Evolutionary conservation across 1,284 basidiomycete genomes (phyloP), one percentile per base, ranked within the genome.

Genomic region (Trichosporon asahii): DNA sequence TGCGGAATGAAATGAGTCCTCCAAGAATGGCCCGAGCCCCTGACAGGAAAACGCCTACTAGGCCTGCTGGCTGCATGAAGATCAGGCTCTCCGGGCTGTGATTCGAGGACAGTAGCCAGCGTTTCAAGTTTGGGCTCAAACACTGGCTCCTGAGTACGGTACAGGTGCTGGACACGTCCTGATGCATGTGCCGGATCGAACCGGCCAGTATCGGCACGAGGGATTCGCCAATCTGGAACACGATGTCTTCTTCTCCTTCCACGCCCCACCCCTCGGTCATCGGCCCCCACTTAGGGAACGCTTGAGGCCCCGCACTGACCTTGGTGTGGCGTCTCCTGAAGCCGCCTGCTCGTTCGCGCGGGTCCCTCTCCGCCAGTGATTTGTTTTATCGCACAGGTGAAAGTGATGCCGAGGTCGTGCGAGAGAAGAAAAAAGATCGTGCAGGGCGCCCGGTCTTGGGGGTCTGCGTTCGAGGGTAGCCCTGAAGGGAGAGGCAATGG

Each of bases 101-200:
- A 61, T 61, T 61, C 6, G 29, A 33, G 57, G 27, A 33, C 57
- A 33, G 33, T 61, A n/a, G 29, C 31, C 4, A 9, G 1, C 18
- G 57, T 61, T 61, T 61, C 57, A 61, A 29, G 57, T 61, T 61
- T 31, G 27, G 57, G 57, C 57, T 61, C 57, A 61, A 61, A 61
- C 57, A 61, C 55, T 6, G 55, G 8, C 29, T 61, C 27, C 57
- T 61, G 57, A 31, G 29, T 6, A 5, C 57, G 14, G 35, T 12
- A 14, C 6, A 33, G 27, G 12, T 61, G 29, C 29, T 31, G 18
- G 27, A 31, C 57, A 61, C 21, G 29, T 61, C 15, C 29, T 31
- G 27, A 18, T 25, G 57, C 57, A 31, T 61, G 27, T 61, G 57
- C 57, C 57, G 57, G 57, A 61, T 60, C 55, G 27, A 31, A 31